A percentile compares a stretch with the other conserved stretches of the same genome.
phyloP scores from a whole-genome alignment of 2,329 filamentous ascomycete species.

The Scolecobasidium constrictum region DNA sequence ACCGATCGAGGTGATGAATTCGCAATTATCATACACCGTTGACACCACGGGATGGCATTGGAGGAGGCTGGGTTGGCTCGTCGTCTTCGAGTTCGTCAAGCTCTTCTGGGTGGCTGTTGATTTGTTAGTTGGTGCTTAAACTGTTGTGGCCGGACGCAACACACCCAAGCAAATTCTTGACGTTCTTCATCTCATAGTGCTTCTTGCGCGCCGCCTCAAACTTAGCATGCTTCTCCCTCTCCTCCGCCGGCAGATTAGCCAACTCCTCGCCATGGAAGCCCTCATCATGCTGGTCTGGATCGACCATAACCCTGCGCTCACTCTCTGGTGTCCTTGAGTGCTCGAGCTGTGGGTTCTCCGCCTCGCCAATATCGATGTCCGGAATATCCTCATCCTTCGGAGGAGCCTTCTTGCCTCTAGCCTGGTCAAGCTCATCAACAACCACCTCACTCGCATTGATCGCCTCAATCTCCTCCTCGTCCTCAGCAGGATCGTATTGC shows the following conservation, averaged over 20 bases:
- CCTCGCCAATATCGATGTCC: slow-evolving; percentile 82
- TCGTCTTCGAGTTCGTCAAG: slow-evolving; percentile 32
- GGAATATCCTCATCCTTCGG: slow-evolving; percentile 70
- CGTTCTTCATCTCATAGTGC: slow-evolving; percentile 98
- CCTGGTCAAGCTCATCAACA: slow-evolving; percentile 56
- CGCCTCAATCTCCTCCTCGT: slow-evolving; percentile 59
- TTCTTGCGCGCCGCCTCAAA: slow-evolving; percentile 90
- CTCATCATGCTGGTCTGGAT: slow-evolving; percentile 32
- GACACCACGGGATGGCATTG: too few relatives aligned
- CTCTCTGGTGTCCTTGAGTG: slow-evolving; percentile 27
- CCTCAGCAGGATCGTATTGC: slow-evolving; percentile 81
- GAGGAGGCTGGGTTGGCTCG: slow-evolving; percentile 11
- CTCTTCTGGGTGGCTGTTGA: slow-evolving; percentile 29
- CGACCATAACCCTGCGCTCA: slow-evolving; percentile 76
- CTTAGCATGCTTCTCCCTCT: slow-evolving; percentile 78
- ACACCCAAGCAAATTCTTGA: slow-evolving; percentile 75
- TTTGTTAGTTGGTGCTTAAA: slow-evolving; percentile 6
- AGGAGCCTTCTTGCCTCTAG: slow-evolving; percentile 34
- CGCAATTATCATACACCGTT: too few relatives aligned
- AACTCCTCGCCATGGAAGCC: slow-evolving; percentile 50
- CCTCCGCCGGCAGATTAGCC: slow-evolving; percentile 48
- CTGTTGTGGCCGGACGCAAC: slow-evolving; percentile 16
- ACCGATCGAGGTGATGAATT: too few relatives aligned
- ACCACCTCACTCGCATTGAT: slow-evolving; percentile 61
- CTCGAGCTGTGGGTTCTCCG: slow-evolving; percentile 45